Percentiles rank a stretch among this genome's conserved stretches.
These are phyloP conservation scores for Blastomyces percursus DNA, from an alignment of 2,329 filamentous ascomycete species.

Conservation along the genomic window DNA sequence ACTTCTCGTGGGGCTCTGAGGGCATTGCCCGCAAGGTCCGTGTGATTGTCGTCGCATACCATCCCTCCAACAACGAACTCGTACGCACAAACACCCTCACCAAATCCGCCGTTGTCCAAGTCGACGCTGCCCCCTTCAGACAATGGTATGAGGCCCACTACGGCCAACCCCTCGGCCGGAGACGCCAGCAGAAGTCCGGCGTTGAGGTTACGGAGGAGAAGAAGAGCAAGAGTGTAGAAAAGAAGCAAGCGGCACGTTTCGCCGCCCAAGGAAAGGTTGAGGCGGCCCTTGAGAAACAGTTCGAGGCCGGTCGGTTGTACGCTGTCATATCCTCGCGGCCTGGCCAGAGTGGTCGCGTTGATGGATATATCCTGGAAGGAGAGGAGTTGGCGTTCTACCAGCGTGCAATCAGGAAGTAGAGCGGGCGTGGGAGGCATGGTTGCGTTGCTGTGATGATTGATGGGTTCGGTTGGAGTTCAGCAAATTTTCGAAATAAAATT, in stretches of 20 bases:
- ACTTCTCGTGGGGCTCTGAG: slow-evolving; percentile 99
- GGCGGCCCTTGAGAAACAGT: slow-evolving; percentile 86
- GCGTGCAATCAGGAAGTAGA: slow-evolving; percentile 98
- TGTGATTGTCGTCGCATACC: slow-evolving; percentile 96
- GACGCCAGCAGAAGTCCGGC: slow-evolving; percentile 66
- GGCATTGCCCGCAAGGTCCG: slow-evolving; percentile 97
- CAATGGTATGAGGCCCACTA: slow-evolving; percentile 99
- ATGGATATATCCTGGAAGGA: slow-evolving; percentile 97
- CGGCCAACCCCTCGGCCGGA: slow-evolving; percentile 77
- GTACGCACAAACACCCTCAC: slow-evolving; percentile 99
- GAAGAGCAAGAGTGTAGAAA: slow-evolving; percentile 93
- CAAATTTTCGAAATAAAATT: slow-evolving; percentile 23
- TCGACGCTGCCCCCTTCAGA: slow-evolving; percentile 97
- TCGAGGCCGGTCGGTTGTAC: slow-evolving; percentile 96
- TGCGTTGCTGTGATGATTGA: neutral
- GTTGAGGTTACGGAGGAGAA: slow-evolving; percentile 51
- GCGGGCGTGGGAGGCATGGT: neutral
- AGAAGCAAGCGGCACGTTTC: slow-evolving; percentile 88
- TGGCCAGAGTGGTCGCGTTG: slow-evolving; percentile 90
- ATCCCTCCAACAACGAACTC: slow-evolving; percentile 99
- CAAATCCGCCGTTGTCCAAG: slow-evolving; percentile 95
- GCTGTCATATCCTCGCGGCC: slow-evolving; percentile 87
- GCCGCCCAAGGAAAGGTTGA: slow-evolving; percentile 87
- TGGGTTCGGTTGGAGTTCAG: slow-evolving; percentile 27
- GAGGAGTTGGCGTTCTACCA: slow-evolving; percentile 99